Conservation (phyloP, 345 rosid genomes). For the Geranium brycei region DNA sequence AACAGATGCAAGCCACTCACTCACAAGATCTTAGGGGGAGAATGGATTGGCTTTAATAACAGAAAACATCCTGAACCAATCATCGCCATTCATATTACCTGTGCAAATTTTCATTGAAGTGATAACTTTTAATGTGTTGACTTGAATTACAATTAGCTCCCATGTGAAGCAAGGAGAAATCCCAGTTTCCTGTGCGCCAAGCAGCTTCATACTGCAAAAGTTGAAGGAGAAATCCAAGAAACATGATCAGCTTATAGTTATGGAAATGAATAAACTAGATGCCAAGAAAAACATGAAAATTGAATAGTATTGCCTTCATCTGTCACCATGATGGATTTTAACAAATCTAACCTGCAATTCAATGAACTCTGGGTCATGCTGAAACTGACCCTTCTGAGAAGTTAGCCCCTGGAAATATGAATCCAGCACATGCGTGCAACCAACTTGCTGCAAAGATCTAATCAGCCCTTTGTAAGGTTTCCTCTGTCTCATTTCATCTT, state of each 20-base stretch:
- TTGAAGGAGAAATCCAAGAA: background rate
- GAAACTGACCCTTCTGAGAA: slow-evolving; percentile 51
- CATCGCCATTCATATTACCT: slow-evolving; percentile 29
- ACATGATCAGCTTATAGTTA: slow-evolving; percentile 1
- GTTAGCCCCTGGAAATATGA: slow-evolving; percentile 78
- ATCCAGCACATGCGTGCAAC: slow-evolving; percentile 82
- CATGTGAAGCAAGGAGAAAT: slow-evolving; percentile 53
- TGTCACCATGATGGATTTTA: background rate
- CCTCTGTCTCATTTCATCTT: slow-evolving; percentile 35
- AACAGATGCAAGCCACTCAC: too few relatives aligned
- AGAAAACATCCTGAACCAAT: background rate
- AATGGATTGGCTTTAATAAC: background rate
- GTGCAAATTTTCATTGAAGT: slow-evolving; percentile 72
- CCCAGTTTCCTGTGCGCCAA: slow-evolving; percentile 97
- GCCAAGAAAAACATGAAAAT: background rate
- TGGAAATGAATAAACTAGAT: slow-evolving; percentile 1
- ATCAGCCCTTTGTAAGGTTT: slow-evolving; percentile 81
- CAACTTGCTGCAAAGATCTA: slow-evolving; percentile 84
- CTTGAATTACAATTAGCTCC: slow-evolving; percentile 30
- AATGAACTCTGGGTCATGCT: slow-evolving; percentile 59
- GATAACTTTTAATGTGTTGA: slow-evolving; percentile 33
- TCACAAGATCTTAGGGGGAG: too few relatives aligned
- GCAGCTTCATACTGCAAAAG: slow-evolving; percentile 90
- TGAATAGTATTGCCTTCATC: background rate
- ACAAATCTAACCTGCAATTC: slow-evolving; percentile 66